Evolutionary conservation across 129 eudicot genomes (phyloP), one percentile per base, ranked within the genome.

Genomic region (Tagetes patula): DNA sequence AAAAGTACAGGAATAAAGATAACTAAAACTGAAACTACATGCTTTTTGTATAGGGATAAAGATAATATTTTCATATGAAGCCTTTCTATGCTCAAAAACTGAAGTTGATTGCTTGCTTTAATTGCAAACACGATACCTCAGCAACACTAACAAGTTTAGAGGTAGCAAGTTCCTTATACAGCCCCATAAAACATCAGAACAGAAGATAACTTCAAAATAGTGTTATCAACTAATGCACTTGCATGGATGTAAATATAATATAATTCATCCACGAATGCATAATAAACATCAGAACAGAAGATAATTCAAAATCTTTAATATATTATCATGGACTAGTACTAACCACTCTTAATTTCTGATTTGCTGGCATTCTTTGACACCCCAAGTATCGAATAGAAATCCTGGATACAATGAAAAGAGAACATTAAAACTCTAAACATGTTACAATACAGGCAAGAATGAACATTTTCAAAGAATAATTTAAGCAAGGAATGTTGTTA

Each of bases 281-380:
- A 27, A 56, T 14, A 10, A 43, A 38, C 27, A 55, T 46, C 40
- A 71, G 61, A 71, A 63, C 42, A 41, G 30, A 72, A 48, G 64
- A 63, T 40, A 70, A 70, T 48, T 60, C 43, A 40, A 70, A 77
- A 38, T 14, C 65, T 70, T 37, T 38, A 48, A 48, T 32, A 53
- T 66, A 42, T 33, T 36, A 77, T 45, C 13, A 63, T 54, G 67
- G 27, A 72, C 49, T 3, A 62, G 42, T n/a, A 82, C 98, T 87
- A 49, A 92, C 98, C 96, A 75, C 92, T 92, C 77, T 92, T 92
- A 55, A 92, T 89, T 36, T 92, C 98, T 50, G 98, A 68, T 82
- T 92, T 92, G 87, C 86, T 87, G 47, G 98, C 79, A 81, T 79
- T 87, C 80, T 84, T 84, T 47, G 98, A 85, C 30, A 92, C 96